Evolutionary conservation across 805 yeast species (phyloP), one percentile per base, ranked within the genome.

Genomic region (Wickerhamomyces kurtzmanii): DNA sequence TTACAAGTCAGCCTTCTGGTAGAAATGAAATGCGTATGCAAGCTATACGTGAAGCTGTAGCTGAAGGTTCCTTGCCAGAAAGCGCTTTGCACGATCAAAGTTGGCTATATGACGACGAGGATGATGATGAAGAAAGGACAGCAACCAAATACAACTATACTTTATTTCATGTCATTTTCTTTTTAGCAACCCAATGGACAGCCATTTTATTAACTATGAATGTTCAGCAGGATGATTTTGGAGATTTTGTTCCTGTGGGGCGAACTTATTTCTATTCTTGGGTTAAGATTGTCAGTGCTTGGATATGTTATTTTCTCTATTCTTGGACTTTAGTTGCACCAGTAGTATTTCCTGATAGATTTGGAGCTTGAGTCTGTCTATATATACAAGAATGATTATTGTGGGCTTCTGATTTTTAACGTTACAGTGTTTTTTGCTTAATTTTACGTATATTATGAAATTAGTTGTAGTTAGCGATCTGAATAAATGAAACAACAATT

Each of bases 181-280:
- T 91, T 51, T 62, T 91, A 36, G 98, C 98, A 1, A 89, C 98
- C 2, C 97, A 89, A 53, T 93, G 94, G 71, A 86, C 87, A 23
- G 96, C 97, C 1, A 85, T 96, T 1, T 62, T 91, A 34, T 64
- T 91, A 31, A 91, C 98, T 0, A 82, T 89, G 55, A 89, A 87
- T 46, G 96, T 91, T 19, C 75, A 82, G 28, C 76, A 73, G 33
- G 91, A 80, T 43, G 80, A 77, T 35, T 68, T 72, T 29, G 95
- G 94, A 4, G 91, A 85, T 34, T 91, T 91, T 45, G 76, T 85
- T 8, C 98, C 98, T 0, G 97, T 91, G 7, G 99, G 99, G 0
- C 66, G 98, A 46, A 89, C 98, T 0, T 87, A 89, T 54, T 91
- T 89, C 51, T 79, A 89, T 40, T 75, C 94, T 5, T 86, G 96